Conservation (phyloP, 2,329 filamentous ascomycete genomes). For the Fusarium liriodendri region DNA sequence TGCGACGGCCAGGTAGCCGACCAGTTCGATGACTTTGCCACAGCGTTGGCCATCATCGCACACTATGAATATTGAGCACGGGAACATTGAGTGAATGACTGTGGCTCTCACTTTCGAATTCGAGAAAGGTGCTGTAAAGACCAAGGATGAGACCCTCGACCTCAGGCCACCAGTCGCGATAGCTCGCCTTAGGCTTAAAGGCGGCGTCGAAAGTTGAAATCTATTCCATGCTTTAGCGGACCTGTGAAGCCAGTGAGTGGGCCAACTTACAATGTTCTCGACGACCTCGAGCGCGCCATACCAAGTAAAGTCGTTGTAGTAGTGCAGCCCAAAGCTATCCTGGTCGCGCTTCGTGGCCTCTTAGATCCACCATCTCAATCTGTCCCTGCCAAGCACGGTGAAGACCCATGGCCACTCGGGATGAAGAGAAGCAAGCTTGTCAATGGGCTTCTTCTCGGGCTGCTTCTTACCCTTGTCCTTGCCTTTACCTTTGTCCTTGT, state of each 20-base stretch:
- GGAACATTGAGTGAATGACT: too few relatives aligned
- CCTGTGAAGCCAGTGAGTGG: rapidly evolving
- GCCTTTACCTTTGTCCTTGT: neutral
- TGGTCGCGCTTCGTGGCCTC: conserved; percentile 43
- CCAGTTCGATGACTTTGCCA: conserved; percentile 12
- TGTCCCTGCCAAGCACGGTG: conserved; percentile 29
- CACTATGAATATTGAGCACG: conserved; percentile 1
- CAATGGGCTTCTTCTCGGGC: neutral
- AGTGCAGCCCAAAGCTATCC: conserved; percentile 55
- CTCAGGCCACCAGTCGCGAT: conserved; percentile 39
- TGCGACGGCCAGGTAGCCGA: conserved; percentile 25
- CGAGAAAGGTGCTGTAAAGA: conserved; percentile 4
- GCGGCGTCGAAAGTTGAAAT: conserved; percentile 37
- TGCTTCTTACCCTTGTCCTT: neutral
- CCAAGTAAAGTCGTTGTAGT: conserved; percentile 54
- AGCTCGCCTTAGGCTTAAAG: conserved; percentile 13
- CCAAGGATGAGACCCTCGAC: conserved; percentile 35
- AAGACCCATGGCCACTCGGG: conserved; percentile 29
- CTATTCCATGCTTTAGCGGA: conserved; percentile 27
- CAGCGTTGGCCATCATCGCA: conserved; percentile 12
- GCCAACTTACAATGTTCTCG: conserved; percentile 50
- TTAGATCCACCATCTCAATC: conserved; percentile 31
- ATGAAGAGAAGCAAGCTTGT: conserved; percentile 35
- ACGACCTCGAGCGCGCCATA: conserved; percentile 56
- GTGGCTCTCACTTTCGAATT: conserved; percentile 15